Evolutionary conservation across 345 rosid genomes (phyloP).

Genomic region (Citrus trifoliata): DNA sequence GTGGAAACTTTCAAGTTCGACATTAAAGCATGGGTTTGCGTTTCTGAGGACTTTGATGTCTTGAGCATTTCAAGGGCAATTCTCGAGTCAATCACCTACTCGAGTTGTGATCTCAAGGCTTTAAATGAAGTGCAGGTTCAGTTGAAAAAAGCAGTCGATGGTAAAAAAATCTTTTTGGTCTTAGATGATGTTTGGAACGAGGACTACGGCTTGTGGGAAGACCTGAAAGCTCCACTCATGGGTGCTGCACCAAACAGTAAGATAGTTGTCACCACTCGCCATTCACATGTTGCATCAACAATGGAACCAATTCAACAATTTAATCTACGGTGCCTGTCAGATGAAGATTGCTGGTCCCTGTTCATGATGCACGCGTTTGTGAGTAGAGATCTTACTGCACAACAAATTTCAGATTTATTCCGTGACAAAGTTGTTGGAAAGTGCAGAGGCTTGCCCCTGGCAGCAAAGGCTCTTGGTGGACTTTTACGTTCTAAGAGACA

Average conservation of each 20-base stretch:
- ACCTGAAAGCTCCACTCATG: not conserved
- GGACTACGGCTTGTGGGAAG: not conserved
- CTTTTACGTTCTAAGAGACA: constrained; percentile 5
- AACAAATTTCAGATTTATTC: not conserved
- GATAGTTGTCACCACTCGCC: not conserved
- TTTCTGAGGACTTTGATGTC: not conserved
- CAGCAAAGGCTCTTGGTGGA: constrained; percentile 22
- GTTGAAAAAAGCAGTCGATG: not conserved
- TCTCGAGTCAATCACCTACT: not conserved
- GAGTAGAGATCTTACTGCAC: not conserved
- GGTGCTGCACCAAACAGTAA: not conserved
- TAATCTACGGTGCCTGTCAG: not conserved
- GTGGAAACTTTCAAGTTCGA: not conserved
- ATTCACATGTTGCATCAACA: not conserved
- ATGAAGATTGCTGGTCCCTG: constrained; percentile 14
- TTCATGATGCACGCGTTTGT: constrained; percentile 6
- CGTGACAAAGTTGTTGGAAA: constrained; percentile 5
- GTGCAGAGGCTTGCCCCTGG: constrained; percentile 23
- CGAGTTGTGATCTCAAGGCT: not conserved
- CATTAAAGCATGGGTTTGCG: not conserved
- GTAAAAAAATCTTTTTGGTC: not conserved
- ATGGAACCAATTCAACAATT: constrained; percentile 1
- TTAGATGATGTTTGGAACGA: not conserved
- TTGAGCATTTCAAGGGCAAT: not conserved
- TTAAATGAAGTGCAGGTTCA: not conserved